Evolutionary conservation across 352 stramenopile genomes (phyloP).

Genomic region (Pythium insidiosum): DNA sequence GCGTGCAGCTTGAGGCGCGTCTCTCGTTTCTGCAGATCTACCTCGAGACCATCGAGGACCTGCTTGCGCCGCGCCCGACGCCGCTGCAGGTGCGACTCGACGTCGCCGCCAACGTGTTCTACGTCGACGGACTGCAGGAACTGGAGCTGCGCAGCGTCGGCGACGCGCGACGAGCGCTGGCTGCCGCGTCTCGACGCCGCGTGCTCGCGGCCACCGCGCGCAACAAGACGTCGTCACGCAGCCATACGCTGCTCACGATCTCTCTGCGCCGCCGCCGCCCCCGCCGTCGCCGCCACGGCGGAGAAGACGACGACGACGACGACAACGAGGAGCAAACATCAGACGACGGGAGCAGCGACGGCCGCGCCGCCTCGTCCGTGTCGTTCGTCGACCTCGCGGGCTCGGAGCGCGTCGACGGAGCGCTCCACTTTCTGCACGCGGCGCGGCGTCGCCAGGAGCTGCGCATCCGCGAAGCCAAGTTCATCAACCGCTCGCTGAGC

Average conservation of each 20-base stretch:
- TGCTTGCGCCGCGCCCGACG: constrained; percentile 21
- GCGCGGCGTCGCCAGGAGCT: constrained; percentile 44
- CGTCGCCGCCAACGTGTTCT: constrained; percentile 35
- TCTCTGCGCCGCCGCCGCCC: constrained; percentile 22
- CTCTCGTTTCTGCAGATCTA: constrained; percentile 76
- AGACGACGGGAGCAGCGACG: background rate
- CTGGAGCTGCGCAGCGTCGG: constrained; percentile 36
- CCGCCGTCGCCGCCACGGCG: background rate
- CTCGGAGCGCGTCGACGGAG: constrained; percentile 50
- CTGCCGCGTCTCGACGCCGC: constrained; percentile 37
- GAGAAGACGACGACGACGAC: constrained; percentile 8
- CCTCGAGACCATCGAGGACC: constrained; percentile 62
- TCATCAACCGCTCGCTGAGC: constrained; percentile 68
- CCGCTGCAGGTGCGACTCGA: constrained; percentile 35
- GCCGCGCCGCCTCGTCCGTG: constrained; percentile 21
- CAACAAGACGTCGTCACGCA: constrained; percentile 67
- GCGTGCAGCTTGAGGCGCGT: constrained; percentile 14
- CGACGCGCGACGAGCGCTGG: constrained; percentile 37
- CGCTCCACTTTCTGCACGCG: constrained; percentile 40
- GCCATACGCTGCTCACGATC: constrained; percentile 61
- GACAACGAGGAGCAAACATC: too few species aligned
- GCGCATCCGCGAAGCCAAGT: constrained; percentile 68
- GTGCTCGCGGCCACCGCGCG: constrained; percentile 43
- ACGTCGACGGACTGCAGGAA: constrained; percentile 46
- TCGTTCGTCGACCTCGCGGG: constrained; percentile 69